A percentile compares a stretch with the other conserved stretches of the same genome.
These are phyloP conservation scores for Echinochloa phyllopogon DNA, from an alignment of 176 grass and related monocot species.

Conservation along the genomic window DNA sequence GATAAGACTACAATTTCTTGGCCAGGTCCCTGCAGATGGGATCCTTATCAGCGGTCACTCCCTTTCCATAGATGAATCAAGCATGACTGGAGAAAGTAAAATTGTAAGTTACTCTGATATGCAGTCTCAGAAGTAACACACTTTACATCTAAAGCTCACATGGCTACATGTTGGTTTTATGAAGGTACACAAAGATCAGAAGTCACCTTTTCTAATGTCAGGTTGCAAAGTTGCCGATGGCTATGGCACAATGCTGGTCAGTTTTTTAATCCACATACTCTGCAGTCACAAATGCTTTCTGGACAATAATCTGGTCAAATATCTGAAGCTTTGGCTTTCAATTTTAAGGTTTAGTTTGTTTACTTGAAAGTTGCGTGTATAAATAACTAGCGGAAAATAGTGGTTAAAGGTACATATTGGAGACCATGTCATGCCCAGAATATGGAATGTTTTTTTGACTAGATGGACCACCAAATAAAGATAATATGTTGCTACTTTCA, in stretches of 20 bases:
- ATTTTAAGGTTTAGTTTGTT: not conserved
- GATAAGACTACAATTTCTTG: constrained; percentile 39
- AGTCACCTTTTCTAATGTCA: constrained; percentile 91
- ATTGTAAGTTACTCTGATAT: constrained; percentile 60
- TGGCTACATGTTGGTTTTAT: constrained; percentile 20
- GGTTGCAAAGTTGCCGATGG: constrained; percentile 99
- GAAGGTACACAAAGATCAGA: constrained; percentile 82
- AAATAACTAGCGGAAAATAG: not conserved
- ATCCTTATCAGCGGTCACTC: constrained; percentile 89
- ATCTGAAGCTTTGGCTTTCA: not conserved
- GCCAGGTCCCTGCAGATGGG: constrained; percentile 90
- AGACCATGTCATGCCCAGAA: not conserved
- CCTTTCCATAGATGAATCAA: constrained; percentile 95
- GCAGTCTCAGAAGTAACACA: constrained; percentile 13
- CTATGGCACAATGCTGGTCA: constrained; percentile 91
- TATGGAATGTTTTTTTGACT: not conserved
- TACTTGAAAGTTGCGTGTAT: not conserved
- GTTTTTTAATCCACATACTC: constrained; percentile 19
- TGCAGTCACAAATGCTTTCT: not conserved
- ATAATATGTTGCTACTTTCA: not conserved
- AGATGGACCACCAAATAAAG: not conserved
- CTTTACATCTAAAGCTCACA: constrained; percentile 29
- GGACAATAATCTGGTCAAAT: not conserved
- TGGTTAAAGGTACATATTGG: not conserved
- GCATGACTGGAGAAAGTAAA: constrained; percentile 98